Evolutionary conservation across 257 asterid genomes (phyloP).

Genomic region (Coffea eugenioides): DNA sequence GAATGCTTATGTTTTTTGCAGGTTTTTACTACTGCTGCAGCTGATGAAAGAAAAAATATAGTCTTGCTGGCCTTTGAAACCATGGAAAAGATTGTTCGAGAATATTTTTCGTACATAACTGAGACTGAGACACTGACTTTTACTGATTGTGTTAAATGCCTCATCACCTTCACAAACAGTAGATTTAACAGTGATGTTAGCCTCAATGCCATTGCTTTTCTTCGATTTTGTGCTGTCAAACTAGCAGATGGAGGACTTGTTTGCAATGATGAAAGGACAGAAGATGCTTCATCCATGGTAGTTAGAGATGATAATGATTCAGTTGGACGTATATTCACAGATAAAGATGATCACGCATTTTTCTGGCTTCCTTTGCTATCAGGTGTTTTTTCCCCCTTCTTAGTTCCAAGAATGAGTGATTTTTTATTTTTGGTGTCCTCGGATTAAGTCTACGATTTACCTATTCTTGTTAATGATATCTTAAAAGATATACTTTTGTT

Average conservation of each 20-base stretch:
- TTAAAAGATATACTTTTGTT: constrained; percentile 1
- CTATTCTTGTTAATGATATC: background rate
- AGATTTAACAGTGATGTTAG: constrained; percentile 95
- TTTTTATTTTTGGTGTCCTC: background rate
- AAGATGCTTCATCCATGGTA: constrained; percentile 39
- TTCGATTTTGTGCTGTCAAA: constrained; percentile 97
- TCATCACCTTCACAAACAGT: constrained; percentile 89
- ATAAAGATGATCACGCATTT: constrained; percentile 57
- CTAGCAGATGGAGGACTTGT: constrained; percentile 96
- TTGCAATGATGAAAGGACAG: constrained; percentile 57
- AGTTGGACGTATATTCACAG: constrained; percentile 49
- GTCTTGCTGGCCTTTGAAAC: constrained; percentile 95
- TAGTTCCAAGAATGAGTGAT: background rate
- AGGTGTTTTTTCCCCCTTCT: constrained; percentile 40
- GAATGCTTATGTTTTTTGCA: constrained; percentile 28
- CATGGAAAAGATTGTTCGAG: constrained; percentile 96
- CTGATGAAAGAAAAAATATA: constrained; percentile 95
- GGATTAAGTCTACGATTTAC: background rate
- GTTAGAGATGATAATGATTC: constrained; percentile 40
- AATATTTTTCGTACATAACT: constrained; percentile 88
- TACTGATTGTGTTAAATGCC: constrained; percentile 95
- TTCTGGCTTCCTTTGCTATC: constrained; percentile 95
- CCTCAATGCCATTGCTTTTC: constrained; percentile 98
- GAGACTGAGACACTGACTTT: constrained; percentile 89
- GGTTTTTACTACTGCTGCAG: constrained; percentile 97